Percentiles rank a stretch among this genome's conserved stretches.
Conservation (phyloP, 768 basidiomycete species). For the Trametopsis cervina region DNA sequence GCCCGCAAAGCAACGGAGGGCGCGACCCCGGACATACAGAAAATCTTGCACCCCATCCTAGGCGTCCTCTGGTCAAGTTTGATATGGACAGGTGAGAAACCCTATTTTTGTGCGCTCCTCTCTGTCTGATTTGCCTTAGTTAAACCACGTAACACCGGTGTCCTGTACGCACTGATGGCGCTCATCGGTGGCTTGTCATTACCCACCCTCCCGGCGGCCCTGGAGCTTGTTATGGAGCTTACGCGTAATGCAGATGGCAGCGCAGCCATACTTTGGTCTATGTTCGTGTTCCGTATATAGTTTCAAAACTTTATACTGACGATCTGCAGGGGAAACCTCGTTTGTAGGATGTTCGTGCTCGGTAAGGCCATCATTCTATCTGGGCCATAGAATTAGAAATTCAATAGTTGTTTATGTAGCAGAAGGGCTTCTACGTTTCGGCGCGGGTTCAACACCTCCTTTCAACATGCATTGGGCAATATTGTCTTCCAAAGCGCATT, state of each 20-base stretch:
- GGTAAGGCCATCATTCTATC: constrained; percentile 33
- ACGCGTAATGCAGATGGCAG: constrained; percentile 77
- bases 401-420: no score
- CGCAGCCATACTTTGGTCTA: constrained; percentile 70
- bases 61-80: constrained; percentile 62
- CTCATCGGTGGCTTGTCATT: constrained; percentile 61
- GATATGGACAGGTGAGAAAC: constrained; percentile 67
- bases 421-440: constrained; percentile 61
- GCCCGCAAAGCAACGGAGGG: no score
- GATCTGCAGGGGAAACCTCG: constrained; percentile 69
- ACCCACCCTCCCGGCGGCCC: constrained; percentile 64
- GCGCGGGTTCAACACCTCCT: constrained; percentile 55
- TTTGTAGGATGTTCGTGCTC: constrained; percentile 55
- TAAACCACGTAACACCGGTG: constrained; percentile 50
- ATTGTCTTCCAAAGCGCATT: constrained; percentile 59
- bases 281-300: no score
- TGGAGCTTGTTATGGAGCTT: constrained; percentile 76
- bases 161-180: constrained; percentile 59
- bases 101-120: no score
- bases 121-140: no score
- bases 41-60: constrained; percentile 54
- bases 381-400: no score
- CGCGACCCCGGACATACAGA: no score
- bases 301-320: no score
- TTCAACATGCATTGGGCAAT: constrained; percentile 63